Evolutionary conservation across 2,329 filamentous ascomycete species (phyloP).

Genomic region (Aspergillus glaucus): DNA sequence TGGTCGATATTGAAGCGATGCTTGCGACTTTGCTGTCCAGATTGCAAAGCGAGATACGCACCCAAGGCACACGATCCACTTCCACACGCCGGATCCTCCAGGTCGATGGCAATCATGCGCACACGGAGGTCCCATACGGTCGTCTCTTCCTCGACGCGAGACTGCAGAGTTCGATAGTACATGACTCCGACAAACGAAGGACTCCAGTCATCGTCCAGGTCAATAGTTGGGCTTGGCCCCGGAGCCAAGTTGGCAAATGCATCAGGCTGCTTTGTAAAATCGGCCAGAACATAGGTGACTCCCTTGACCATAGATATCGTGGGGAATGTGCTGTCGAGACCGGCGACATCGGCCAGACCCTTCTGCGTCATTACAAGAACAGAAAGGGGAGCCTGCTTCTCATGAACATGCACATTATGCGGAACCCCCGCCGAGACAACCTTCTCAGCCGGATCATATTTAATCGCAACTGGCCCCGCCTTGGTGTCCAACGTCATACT

Average conservation of each 20-base stretch:
- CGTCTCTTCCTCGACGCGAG: constrained; percentile 10
- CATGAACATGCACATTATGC: constrained; percentile 59
- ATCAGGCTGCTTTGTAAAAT: constrained; percentile 16
- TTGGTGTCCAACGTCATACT: constrained; percentile 26
- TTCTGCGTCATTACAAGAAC: constrained; percentile 10
- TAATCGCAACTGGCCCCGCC: constrained; percentile 39
- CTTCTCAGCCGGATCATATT: constrained; percentile 31
- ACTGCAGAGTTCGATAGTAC: constrained; percentile 18
- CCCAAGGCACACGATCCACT: constrained; percentile 51
- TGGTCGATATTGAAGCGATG: constrained; percentile 49
- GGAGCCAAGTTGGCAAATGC: constrained; percentile 13
- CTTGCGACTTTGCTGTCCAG: constrained; percentile 18
- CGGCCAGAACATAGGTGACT: constrained; percentile 49
- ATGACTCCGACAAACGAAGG: constrained; percentile 22
- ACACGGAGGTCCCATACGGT: constrained; percentile 17
- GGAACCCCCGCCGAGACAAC: constrained; percentile 59
- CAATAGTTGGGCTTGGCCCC: constrained; percentile 13
- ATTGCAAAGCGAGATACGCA: constrained; percentile 44
- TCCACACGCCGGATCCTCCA: constrained; percentile 59
- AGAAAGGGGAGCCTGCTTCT: constrained; percentile 16
- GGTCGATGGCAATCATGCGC: constrained; percentile 23
- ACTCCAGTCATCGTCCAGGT: constrained; percentile 22
- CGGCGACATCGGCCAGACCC: neutral
- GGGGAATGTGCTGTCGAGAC: constrained; percentile 30
- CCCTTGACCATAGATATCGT: constrained; percentile 62